Evolutionary conservation across 768 basidiomycete genomes (phyloP).

Genomic region (Hygrocybe punicea): DNA sequence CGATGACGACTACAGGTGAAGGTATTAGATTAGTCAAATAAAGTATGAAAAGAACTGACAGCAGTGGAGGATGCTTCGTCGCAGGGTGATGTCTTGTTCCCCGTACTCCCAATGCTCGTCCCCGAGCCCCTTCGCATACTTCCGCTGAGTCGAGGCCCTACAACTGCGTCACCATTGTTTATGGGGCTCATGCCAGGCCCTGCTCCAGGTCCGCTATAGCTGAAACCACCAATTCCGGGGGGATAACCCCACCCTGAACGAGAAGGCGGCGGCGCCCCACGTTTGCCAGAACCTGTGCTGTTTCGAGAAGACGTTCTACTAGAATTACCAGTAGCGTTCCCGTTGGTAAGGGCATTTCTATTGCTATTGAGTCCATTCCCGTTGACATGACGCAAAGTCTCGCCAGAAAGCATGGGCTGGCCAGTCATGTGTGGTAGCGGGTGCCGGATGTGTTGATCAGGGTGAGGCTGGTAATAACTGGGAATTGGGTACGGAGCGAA

Average conservation of each 20-base stretch:
- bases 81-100: slow-evolving; percentile 50
- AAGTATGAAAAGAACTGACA: slow-evolving; percentile 52
- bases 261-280: slow-evolving; percentile 29
- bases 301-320: slow-evolving; percentile 32
- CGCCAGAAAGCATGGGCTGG: slow-evolving; percentile 15
- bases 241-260: slow-evolving; percentile 69
- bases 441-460: slow-evolving; percentile 21
- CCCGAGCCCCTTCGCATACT: slow-evolving; percentile 44
- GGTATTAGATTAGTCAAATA: slow-evolving; percentile 10
- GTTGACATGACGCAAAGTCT: slow-evolving; percentile 27
- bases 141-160: slow-evolving; percentile 64
- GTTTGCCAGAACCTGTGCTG: slow-evolving; percentile 24
- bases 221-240: slow-evolving; percentile 54
- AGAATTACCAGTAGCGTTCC: slow-evolving; percentile 22
- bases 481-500: slow-evolving; percentile 31
- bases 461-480: slow-evolving; percentile 32
- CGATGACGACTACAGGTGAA: slow-evolving; percentile 58
- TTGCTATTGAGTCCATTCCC: slow-evolving; percentile 27
- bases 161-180: slow-evolving; percentile 41
- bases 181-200: slow-evolving; percentile 14
- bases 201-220: slow-evolving; percentile 30
- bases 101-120: slow-evolving; percentile 46
- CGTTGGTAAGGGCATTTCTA: slow-evolving; percentile 14
- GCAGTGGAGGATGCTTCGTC: slow-evolving; percentile 77
- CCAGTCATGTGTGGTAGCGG: slow-evolving; percentile 21